Base-by-base conservation (phyloP, 441 rosid genomes). In the Raphanus hybrid region DNA sequence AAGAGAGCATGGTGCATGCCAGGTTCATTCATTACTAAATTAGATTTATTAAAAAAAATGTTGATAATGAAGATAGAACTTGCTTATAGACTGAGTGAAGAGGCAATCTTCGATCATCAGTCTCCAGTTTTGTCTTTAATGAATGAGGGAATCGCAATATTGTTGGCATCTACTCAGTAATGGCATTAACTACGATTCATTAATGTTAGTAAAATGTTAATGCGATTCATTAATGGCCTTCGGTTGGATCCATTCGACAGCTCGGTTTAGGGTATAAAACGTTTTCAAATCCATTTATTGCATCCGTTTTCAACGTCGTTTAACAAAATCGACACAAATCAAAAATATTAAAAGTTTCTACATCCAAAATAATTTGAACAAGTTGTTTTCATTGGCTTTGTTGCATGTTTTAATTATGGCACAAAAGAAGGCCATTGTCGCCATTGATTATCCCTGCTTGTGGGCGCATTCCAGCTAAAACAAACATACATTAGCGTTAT, bases 71-170 rank as follows among this genome's bases (percentile, higher is more conserved):
- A 45, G 20, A 66, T 43, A 66, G 61, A 60, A 27, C 68, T 62
- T 59, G 10, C 20, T 35, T 63, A 2, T 60, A 64, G 63, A 29
- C 63, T 43, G 69, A 73, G 52, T 34, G 64, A 16, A 62, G 69
- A 73, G 39, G 55, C 12, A 61, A 55, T 14, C 59, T 45, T 61
- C 62, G 37, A 64, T 48, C 63, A 35, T 14, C 68, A 41, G 59
- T 74, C 71, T 37, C 65, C 65, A 26, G 54, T 74, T 74, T 65
- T 74, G 77, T 74, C 69, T 66, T 43, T 48, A 75, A 48, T 75
- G 67, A 68, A 43, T 58, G 32, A 75, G 58, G 61, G 73, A 67
- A 67, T 67, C 68, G 63, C 63, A 14, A 45, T 12, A 60, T 74
- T 75, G 54, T 50, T 67, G 74, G 62, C 74, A 15, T 43, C 79